A percentile compares a stretch with the other conserved stretches of the same genome.
These are phyloP conservation scores for Apiospora malaysiana DNA, from an alignment of 2,329 filamentous ascomycete species.

Conservation along the genomic window DNA sequence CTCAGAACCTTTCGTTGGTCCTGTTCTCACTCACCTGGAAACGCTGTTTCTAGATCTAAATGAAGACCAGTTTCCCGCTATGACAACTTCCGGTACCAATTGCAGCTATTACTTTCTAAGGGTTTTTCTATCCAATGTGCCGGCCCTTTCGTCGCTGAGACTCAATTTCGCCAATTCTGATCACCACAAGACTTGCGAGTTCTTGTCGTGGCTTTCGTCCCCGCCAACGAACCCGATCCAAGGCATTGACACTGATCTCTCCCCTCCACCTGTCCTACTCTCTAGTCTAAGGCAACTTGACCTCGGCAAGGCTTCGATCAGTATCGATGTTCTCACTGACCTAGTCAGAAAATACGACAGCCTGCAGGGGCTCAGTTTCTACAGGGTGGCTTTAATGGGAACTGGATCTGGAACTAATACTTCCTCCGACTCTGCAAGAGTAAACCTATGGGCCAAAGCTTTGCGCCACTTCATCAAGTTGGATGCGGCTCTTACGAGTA, in stretches of 20 bases:
- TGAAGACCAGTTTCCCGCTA: neutral
- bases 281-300: slow-evolving; percentile 9
- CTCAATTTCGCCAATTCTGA: slow-evolving; percentile 50
- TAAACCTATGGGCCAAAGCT: neutral
- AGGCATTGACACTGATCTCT: neutral
- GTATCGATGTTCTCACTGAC: neutral
- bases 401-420: neutral
- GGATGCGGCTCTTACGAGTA: slow-evolving; percentile 38
- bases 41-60: slow-evolving; percentile 27
- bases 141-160: slow-evolving; percentile 57
- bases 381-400: neutral
- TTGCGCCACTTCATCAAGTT: slow-evolving; percentile 23
- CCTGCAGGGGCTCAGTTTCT: slow-evolving; percentile 25
- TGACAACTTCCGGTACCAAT: neutral
- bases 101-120: slow-evolving; percentile 31
- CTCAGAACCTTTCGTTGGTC: slow-evolving; percentile 42
- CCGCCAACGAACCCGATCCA: slow-evolving; percentile 21
- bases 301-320: neutral
- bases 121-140: slow-evolving; percentile 46
- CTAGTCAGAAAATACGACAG: slow-evolving; percentile 8
- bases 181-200: slow-evolving; percentile 27
- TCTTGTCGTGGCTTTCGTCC: slow-evolving; percentile 48
- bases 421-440: neutral
- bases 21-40: slow-evolving; percentile 44
- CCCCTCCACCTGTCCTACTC: neutral